phyloP scores from a whole-genome alignment of 139 green algal genomes.

The Gonium pectorale region DNA sequence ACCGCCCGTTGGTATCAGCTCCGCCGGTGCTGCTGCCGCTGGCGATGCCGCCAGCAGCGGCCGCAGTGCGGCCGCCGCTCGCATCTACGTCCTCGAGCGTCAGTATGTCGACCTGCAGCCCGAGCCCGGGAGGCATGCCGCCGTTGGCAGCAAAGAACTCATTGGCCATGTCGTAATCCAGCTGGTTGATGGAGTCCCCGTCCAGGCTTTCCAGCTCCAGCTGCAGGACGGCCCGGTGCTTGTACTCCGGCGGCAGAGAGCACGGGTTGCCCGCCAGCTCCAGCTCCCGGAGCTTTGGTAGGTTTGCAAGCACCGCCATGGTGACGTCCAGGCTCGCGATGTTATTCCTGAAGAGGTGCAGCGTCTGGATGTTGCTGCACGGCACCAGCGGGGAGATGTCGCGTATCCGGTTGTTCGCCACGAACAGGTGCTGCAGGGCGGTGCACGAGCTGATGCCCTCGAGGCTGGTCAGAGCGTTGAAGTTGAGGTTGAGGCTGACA shows the following conservation, averaged over 20 bases:
- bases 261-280: constrained; percentile 53
- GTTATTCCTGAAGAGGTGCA: constrained; percentile 50
- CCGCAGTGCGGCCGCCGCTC: neutral
- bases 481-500: constrained; percentile 55
- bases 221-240: constrained; percentile 38
- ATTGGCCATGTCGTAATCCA: constrained; percentile 47
- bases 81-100: constrained; percentile 33
- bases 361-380: constrained; percentile 10
- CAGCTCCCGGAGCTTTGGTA: constrained; percentile 43
- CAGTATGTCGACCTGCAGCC: constrained; percentile 31
- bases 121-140: constrained; percentile 13
- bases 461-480: constrained; percentile 50
- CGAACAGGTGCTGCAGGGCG: constrained; percentile 52
- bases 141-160: constrained; percentile 39
- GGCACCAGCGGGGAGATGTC: constrained; percentile 37
- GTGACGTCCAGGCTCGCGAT: constrained; percentile 40
- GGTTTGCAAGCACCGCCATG: constrained; percentile 1
- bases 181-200: constrained; percentile 35
- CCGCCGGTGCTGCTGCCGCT: too few species aligned
- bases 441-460: constrained; percentile 46
- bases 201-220: constrained; percentile 46
- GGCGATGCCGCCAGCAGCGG: neutral
- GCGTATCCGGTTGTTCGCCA: constrained; percentile 43
- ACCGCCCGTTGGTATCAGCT: too few species aligned
- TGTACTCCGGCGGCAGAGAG: constrained; percentile 33